Percentiles rank a stretch among this genome's conserved stretches.
Evolutionary conservation across 2,329 filamentous ascomycete genomes (phyloP).

Genomic region (Cadophora gregata): DNA sequence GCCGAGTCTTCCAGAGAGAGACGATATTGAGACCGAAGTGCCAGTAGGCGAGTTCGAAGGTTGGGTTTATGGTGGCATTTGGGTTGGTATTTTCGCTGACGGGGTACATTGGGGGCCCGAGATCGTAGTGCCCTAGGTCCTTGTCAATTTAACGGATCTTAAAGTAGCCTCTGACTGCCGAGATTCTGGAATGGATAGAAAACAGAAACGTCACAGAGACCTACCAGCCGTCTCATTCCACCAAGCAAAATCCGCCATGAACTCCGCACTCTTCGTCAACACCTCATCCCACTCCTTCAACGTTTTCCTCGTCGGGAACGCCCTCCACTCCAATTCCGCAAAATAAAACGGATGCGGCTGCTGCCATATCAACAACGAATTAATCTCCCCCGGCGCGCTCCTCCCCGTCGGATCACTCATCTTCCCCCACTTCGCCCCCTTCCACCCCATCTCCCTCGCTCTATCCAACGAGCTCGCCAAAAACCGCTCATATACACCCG

Average conservation of each 20-base stretch:
- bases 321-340: slow-evolving; percentile 60
- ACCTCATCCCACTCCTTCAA: slow-evolving; percentile 59
- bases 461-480: slow-evolving; percentile 43
- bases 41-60: slow-evolving; percentile 67
- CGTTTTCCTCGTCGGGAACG: slow-evolving; percentile 50
- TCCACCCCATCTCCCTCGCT: slow-evolving; percentile 45
- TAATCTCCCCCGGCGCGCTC: slow-evolving; percentile 64
- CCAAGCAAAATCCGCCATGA: slow-evolving; percentile 64
- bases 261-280: slow-evolving; percentile 59
- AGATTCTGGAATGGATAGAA: neutral
- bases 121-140: slow-evolving; percentile 52
- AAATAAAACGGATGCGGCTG: slow-evolving; percentile 67
- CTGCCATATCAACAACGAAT: slow-evolving; percentile 66
- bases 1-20: slow-evolving; percentile 56
- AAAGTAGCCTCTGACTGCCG: neutral
- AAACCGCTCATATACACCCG: slow-evolving; percentile 46
- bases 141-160: neutral
- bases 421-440: slow-evolving; percentile 54
- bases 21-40: slow-evolving; percentile 63
- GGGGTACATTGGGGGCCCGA: slow-evolving; percentile 57
- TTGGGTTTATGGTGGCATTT: slow-evolving; percentile 61
- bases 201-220: too few species aligned
- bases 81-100: slow-evolving; percentile 64
- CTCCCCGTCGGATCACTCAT: slow-evolving; percentile 63
- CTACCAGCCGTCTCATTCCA: slow-evolving; percentile 55